Percentiles rank a stretch among this genome's conserved stretches.
Evolutionary conservation across 805 yeast genomes (phyloP).

Genomic region (Cyberlindnera euphorbiiphila): DNA sequence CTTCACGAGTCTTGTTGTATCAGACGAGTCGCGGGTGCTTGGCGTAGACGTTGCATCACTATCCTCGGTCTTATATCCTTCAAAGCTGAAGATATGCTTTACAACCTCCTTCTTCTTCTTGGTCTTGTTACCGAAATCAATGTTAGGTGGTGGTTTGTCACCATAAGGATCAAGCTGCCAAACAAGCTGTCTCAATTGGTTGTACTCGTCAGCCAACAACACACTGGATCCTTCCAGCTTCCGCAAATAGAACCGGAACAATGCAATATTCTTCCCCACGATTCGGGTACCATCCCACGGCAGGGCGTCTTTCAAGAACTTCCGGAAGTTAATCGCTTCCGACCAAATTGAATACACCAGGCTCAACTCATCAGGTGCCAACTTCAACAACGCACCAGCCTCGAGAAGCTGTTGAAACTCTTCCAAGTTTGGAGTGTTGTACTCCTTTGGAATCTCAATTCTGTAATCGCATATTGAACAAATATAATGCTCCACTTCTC

Average conservation of each 20-base stretch:
- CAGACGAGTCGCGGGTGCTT: not conserved
- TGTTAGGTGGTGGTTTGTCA: constrained; percentile 28
- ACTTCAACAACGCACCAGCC: constrained; percentile 27
- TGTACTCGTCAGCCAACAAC: constrained; percentile 32
- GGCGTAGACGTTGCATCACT: not conserved
- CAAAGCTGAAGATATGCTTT: too few relatives aligned
- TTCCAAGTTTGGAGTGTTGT: constrained; percentile 32
- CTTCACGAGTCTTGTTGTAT: constrained; percentile 1
- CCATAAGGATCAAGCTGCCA: constrained; percentile 28
- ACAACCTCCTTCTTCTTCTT: constrained; percentile 11
- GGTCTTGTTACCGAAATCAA: constrained; percentile 24
- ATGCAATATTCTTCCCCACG: constrained; percentile 24
- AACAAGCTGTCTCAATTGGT: constrained; percentile 26
- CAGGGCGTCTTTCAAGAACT: constrained; percentile 19
- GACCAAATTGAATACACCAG: constrained; percentile 18
- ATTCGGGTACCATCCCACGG: constrained; percentile 20
- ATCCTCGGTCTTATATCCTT: not conserved
- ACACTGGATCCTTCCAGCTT: constrained; percentile 45
- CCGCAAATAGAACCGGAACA: constrained; percentile 41
- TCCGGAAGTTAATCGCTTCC: constrained; percentile 22
- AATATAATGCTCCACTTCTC: constrained; percentile 35
- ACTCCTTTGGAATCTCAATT: constrained; percentile 30
- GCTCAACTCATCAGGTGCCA: constrained; percentile 34
- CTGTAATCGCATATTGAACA: constrained; percentile 54
- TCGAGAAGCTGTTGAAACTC: constrained; percentile 30